Conservation (phyloP, 2,329 filamentous ascomycete genomes). For the Talaromyces sp. region DNA sequence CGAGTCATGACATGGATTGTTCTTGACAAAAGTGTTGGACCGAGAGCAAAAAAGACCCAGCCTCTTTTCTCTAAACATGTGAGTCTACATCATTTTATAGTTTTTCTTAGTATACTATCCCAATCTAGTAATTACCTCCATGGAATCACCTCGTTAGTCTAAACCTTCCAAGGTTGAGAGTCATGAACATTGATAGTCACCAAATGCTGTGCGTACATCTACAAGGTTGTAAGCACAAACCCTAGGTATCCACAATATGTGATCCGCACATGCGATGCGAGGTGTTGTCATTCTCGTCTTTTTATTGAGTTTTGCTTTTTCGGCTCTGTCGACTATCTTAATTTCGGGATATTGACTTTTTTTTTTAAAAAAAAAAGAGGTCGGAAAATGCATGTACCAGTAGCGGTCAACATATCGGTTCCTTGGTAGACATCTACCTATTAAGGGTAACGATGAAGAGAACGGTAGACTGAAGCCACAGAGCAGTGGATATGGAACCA, state of each 20-base stretch:
- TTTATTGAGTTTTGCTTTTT: slow-evolving; percentile 8
- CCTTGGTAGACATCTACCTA: neutral
- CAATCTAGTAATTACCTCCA: slow-evolving; percentile 3
- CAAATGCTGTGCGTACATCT: too few relatives aligned
- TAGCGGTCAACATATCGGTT: neutral
- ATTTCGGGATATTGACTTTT: neutral
- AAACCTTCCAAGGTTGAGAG: neutral
- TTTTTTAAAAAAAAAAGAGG: too few relatives aligned
- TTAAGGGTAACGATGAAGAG: neutral
- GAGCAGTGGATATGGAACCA: neutral
- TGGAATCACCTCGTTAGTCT: neutral
- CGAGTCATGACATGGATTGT: neutral
- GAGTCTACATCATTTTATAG: neutral
- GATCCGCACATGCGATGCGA: slow-evolving; percentile 4
- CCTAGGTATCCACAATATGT: neutral
- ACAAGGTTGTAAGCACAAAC: neutral
- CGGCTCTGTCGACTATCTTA: neutral
- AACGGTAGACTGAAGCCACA: neutral
- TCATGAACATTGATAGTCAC: neutral
- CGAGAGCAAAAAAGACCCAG: neutral
- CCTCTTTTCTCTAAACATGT: too few relatives aligned
- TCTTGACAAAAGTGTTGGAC: too few relatives aligned
- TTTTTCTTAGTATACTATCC: neutral
- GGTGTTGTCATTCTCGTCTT: slow-evolving; percentile 10
- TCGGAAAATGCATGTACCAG: neutral